Evolutionary conservation across 371 early-diverging fungal species (phyloP).

Genomic region (Conidiobolus incongruus): DNA sequence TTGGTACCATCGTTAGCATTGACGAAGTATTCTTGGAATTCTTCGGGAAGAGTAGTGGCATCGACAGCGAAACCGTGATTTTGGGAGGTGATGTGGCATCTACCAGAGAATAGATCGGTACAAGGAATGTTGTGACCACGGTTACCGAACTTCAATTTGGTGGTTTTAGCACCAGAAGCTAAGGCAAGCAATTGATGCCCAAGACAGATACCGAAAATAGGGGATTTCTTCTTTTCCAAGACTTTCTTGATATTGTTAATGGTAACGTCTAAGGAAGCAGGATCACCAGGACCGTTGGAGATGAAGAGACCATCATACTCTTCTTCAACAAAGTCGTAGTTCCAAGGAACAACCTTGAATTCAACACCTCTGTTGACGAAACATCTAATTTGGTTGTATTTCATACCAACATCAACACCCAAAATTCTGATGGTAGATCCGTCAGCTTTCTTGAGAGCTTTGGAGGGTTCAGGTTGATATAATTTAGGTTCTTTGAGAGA

Average conservation of each 20-base stretch:
- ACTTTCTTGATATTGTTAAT: constrained; percentile 41
- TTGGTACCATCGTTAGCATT: constrained; percentile 96
- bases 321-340: constrained; percentile 67
- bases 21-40: constrained; percentile 75
- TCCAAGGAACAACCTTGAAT: constrained; percentile 84
- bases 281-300: constrained; percentile 95
- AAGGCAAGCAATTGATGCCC: constrained; percentile 90
- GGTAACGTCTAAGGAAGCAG: constrained; percentile 50
- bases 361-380: constrained; percentile 84
- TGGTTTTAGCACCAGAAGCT: constrained; percentile 78
- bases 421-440: constrained; percentile 67
- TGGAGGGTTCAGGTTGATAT: constrained; percentile 40
- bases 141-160: constrained; percentile 94
- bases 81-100: constrained; percentile 92
- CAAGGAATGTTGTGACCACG: constrained; percentile 97
- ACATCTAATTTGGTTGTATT: constrained; percentile 92
- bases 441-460: constrained; percentile 30
- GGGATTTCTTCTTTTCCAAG: constrained; percentile 45
- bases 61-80: constrained; percentile 96
- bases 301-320: constrained; percentile 85
- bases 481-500: constrained; percentile 34
- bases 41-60: constrained; percentile 42
- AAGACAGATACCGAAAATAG: constrained; percentile 94
- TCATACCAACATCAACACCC: constrained; percentile 94
- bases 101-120: constrained; percentile 77